Percentiles rank a stretch among this genome's conserved stretches.
Conservation (phyloP, 148 eudicot species). For the Talinum fruticosum region DNA sequence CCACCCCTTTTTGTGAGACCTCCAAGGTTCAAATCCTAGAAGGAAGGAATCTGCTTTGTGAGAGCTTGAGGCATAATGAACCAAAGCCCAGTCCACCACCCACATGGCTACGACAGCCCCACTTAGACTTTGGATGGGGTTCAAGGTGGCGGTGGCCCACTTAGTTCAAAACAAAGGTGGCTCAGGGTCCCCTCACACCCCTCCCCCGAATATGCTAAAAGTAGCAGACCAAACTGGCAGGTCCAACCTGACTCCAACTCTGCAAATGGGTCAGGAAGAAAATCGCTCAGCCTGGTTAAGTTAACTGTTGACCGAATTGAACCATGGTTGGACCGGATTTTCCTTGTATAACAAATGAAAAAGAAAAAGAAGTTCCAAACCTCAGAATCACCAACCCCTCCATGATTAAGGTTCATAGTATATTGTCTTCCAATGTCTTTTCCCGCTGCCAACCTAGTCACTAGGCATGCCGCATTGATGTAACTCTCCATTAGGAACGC, state of each 20-base stretch:
- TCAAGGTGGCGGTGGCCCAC: too few relatives aligned
- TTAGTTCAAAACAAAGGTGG: not conserved
- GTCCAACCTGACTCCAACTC: too few relatives aligned
- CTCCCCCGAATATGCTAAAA: not conserved
- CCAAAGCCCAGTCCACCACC: too few relatives aligned
- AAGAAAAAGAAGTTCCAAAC: not conserved
- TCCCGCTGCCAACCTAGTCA: not conserved
- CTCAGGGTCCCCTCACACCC: not conserved
- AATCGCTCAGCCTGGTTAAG: not conserved
- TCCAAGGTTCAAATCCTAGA: not conserved
- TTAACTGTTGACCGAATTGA: not conserved
- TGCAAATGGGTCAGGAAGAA: too few relatives aligned
- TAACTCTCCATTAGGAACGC: not conserved
- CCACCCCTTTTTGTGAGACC: not conserved
- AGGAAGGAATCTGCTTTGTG: not conserved
- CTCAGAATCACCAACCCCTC: not conserved
- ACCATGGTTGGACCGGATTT: not conserved
- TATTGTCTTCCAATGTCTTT: not conserved
- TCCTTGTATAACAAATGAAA: not conserved
- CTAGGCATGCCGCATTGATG: not conserved
- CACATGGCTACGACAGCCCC: too few relatives aligned
- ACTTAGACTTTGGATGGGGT: too few relatives aligned
- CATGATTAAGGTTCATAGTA: not conserved
- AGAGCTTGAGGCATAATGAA: not conserved
- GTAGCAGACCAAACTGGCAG: too few relatives aligned